Conservation (phyloP, 2,329 filamentous ascomycete genomes). For the Ceratocystis huliohia region DNA sequence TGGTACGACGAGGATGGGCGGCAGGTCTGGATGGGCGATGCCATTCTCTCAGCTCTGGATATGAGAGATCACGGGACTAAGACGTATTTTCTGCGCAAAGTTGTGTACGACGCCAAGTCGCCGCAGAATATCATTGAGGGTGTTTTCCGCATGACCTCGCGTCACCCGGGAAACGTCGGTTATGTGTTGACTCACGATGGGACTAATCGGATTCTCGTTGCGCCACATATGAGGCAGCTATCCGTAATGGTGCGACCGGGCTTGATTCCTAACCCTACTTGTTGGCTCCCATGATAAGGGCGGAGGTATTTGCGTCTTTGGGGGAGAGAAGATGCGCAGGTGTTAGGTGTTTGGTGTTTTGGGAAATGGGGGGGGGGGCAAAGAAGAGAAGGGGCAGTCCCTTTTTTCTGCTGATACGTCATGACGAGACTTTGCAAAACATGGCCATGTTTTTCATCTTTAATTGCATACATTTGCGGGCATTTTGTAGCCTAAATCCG, state of each 20-base stretch:
- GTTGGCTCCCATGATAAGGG: background rate
- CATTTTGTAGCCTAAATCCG: background rate
- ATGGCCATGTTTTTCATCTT: background rate
- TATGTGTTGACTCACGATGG: slow-evolving; percentile 9
- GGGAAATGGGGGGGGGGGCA: background rate
- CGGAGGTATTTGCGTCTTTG: background rate
- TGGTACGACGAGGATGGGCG: slow-evolving; percentile 1
- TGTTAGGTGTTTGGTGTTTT: background rate
- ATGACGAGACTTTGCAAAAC: too few relatives aligned
- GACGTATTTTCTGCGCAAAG: slow-evolving; percentile 2
- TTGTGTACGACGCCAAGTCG: background rate
- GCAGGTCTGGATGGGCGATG: slow-evolving; percentile 3
- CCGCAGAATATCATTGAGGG: slow-evolving; percentile 4
- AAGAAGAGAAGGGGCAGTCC: too few relatives aligned
- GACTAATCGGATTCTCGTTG: slow-evolving; percentile 5
- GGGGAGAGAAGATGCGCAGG: background rate
- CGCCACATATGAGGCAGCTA: slow-evolving; percentile 7
- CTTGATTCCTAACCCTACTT: slow-evolving; percentile 2
- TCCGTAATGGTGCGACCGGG: slow-evolving; percentile 8
- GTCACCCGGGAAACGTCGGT: background rate
- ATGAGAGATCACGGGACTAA: slow-evolving; percentile 8
- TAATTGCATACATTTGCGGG: background rate
- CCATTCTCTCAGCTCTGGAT: background rate
- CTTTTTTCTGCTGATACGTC: too few relatives aligned
- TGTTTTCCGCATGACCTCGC: slow-evolving; percentile 4